Evolutionary conservation across 192 early-diverging fungal genomes (phyloP), one percentile per base, ranked within the genome.

Genomic region (Pilobolus umbonatus): DNA sequence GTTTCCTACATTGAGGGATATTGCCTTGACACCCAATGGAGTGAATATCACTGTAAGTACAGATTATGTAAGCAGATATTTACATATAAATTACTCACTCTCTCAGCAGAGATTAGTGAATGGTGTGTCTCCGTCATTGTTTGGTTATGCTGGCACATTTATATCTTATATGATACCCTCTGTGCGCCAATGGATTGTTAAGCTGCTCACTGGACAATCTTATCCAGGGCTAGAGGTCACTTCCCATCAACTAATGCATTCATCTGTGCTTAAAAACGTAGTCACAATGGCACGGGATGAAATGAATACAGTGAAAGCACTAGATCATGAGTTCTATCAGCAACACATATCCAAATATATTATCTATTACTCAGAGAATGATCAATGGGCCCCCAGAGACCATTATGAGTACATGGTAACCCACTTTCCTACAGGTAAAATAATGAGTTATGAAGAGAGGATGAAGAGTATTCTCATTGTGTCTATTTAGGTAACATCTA

Each of bases 1-100:
- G 44, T 96, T 94, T 59, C 93, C 93, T 15, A 88, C 91, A 1
- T 60, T 96, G 8, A 85, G 85, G 22, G 64, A 83, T 19, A 92
- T 96, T 40, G 84, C 79, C 1, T 64, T 77, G n/a, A 90, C 88
- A 17, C 88, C 88, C 0, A 85, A 87, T 11, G 93, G 90, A 12
- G 74, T 73, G 5, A 67, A 81, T 25, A 61, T 89, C 38, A 65
- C 75, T 48, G 81, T 82, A 77, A 45, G 40, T 47, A 22, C 22
- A 9, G 11, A 10, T 25, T 22, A 34, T 3, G 19, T 12, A 17
- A 21, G 22, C 8, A 7, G 4, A 15, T 17, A 4, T 29, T 46
- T n/a, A 32, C 9, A 39, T 25, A 32, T 43, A 1, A 38, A 26
- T 50, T 26, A 28, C 30, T 26, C 32, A 43, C 43, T 39, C 22